Evolutionary conservation across 2,329 filamentous ascomycete genomes (phyloP).

Genomic region (Daldinia sp.): DNA sequence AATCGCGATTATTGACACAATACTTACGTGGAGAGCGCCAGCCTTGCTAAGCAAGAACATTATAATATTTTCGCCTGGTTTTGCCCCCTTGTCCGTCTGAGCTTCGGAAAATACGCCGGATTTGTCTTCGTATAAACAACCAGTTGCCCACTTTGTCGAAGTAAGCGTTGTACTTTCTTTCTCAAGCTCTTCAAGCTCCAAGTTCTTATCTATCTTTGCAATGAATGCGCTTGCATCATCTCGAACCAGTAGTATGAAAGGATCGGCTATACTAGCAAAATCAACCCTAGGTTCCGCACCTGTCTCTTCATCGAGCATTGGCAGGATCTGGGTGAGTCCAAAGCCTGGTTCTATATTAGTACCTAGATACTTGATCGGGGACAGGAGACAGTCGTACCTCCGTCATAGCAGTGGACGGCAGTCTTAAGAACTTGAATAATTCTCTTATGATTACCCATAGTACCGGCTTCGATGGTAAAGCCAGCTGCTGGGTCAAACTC

Average conservation of each 20-base stretch:
- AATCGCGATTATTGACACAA: neutral
- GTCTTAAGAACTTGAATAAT: constrained; percentile 89
- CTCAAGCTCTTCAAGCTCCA: constrained; percentile 87
- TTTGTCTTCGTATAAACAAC: constrained; percentile 82
- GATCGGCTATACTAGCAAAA: constrained; percentile 86
- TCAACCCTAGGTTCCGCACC: constrained; percentile 83
- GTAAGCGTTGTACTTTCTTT: constrained; percentile 68
- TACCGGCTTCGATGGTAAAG: constrained; percentile 85
- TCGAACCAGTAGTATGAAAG: constrained; percentile 83
- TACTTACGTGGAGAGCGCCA: constrained; percentile 79
- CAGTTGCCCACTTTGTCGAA: constrained; percentile 81
- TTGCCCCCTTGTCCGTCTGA: constrained; percentile 56
- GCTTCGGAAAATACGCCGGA: constrained; percentile 65
- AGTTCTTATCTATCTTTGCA: constrained; percentile 81
- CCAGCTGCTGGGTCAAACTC: constrained; percentile 94
- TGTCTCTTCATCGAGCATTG: constrained; percentile 91
- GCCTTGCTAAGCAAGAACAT: constrained; percentile 82
- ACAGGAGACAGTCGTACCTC: constrained; percentile 68
- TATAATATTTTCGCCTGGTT: constrained; percentile 66
- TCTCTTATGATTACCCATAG: constrained; percentile 81
- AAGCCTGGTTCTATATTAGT: constrained; percentile 70
- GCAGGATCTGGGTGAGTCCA: constrained; percentile 88
- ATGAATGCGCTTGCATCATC: constrained; percentile 86
- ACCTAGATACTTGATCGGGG: constrained; percentile 8
- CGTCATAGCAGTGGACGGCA: constrained; percentile 91